These are phyloP conservation scores for Plenodomus biglobosus DNA, from an alignment of 2,329 filamentous ascomycete species.

Conservation along the genomic window DNA sequence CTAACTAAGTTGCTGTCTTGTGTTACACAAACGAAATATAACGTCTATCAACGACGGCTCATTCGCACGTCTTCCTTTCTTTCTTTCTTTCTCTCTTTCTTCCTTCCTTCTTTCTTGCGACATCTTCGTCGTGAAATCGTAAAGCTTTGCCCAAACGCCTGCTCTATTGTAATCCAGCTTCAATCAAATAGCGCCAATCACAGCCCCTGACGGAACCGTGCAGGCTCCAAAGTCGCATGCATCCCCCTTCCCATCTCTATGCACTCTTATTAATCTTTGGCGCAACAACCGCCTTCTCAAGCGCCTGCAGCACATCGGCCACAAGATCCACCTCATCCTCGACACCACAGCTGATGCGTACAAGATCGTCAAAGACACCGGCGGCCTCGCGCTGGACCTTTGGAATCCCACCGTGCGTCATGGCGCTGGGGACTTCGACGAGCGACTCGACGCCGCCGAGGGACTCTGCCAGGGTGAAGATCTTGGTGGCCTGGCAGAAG, in stretches of 20 bases:
- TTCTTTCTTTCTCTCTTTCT: too few species aligned
- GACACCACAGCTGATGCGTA: constrained; percentile 89
- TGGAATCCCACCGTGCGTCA: constrained; percentile 97
- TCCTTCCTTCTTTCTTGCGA: too few species aligned
- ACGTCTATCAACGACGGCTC: too few species aligned
- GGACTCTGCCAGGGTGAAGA: constrained; percentile 92
- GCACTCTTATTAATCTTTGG: constrained; percentile 43
- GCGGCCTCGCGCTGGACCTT: constrained; percentile 86
- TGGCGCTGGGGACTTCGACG: constrained; percentile 87
- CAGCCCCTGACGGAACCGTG: too few species aligned
- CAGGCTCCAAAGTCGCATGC: too few species aligned
- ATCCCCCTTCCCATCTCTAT: not conserved
- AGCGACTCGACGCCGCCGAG: constrained; percentile 90
- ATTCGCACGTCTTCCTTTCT: too few species aligned
- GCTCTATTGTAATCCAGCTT: too few species aligned
- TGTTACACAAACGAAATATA: too few species aligned
- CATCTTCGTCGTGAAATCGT: too few species aligned
- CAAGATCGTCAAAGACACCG: constrained; percentile 91
- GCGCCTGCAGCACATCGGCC: constrained; percentile 77
- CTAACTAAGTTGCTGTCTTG: too few species aligned
- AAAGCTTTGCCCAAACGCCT: too few species aligned
- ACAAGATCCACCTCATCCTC: constrained; percentile 87
- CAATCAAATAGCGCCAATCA: too few species aligned
- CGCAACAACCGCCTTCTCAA: constrained; percentile 70
- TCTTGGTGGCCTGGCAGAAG: constrained; percentile 85